Percentiles rank a stretch among this genome's conserved stretches.
Conservation (phyloP, 2,329 filamentous ascomycete species). For the Acrocalymma vagum region DNA sequence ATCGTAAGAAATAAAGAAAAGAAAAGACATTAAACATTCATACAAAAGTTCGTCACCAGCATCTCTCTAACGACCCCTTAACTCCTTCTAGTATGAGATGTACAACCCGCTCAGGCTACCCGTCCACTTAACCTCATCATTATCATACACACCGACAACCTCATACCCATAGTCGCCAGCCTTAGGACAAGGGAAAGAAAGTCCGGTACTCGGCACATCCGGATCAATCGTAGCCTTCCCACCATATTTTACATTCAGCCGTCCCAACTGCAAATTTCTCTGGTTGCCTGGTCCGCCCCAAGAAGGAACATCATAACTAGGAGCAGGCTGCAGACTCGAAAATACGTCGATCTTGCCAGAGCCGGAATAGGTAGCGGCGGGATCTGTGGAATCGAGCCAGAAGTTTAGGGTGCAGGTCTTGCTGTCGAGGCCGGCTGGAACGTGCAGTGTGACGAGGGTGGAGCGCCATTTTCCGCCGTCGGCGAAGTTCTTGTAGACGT, state of each 20-base stretch:
- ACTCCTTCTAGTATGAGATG: conserved; percentile 1
- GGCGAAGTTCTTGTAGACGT: conserved; percentile 16
- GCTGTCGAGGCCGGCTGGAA: conserved; percentile 8
- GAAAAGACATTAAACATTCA: too few species aligned
- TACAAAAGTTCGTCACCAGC: too few species aligned
- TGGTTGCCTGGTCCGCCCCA: conserved; percentile 24
- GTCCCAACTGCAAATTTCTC: conserved; percentile 11
- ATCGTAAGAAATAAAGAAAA: too few species aligned
- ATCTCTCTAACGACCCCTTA: too few species aligned
- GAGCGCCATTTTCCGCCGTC: conserved; percentile 11
- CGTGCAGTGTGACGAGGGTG: conserved; percentile 22
- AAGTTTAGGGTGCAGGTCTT: conserved; percentile 15
- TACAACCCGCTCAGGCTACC: conserved; percentile 15
- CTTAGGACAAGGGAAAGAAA: conserved; percentile 13
- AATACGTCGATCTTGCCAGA: conserved; percentile 18
- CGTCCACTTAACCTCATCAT: conserved; percentile 15
- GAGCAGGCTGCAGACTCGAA: conserved; percentile 11
- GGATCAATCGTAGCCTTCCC: conserved; percentile 5
- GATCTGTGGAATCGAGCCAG: conserved; percentile 13
- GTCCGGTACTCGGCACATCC: conserved; percentile 7
- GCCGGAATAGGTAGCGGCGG: conserved; percentile 2
- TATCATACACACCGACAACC: conserved; percentile 20
- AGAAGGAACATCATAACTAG: conserved; percentile 3
- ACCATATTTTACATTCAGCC: conserved; percentile 7
- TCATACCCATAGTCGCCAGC: conserved; percentile 13